Base-by-base conservation (phyloP, 163 green algal species). In the Prototheca stagnorum region DNA sequence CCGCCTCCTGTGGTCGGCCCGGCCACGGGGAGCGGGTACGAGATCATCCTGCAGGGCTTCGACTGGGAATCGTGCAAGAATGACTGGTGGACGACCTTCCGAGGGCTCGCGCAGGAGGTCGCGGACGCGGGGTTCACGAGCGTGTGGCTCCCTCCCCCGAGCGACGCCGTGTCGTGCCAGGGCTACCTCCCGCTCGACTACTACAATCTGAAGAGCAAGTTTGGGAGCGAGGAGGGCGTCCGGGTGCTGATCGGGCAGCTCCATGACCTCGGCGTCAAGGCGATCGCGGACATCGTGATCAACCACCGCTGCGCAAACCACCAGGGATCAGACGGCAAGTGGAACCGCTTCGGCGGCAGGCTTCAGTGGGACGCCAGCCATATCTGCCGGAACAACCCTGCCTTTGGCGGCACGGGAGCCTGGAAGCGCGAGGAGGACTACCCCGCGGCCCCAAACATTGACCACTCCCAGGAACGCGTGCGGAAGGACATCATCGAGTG, bases 241-340 rank as follows among this genome's bases (percentile, higher is more conserved):
- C 68, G 77, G 23, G 65, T 82, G 19, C 48, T 80, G 16, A 85
- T 95, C 45, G 19, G 35, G 0, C 25, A 37, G n/a, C 70, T 90
- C 45, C 73, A 92, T 47, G 67, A 81, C 21, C 39, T 84, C 46
- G 65, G 70, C 39, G 64, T 95, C 53, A 88, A 88, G 52, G 73
- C 74, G 37, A 74, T 97, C 9, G 82, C 82, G 3, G 91, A 98
- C 71, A 93, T 96, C 35, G 91, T 99, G 21, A 89, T 99, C 72
- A 99, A 99, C 75, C 91, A 99, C 59, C 70, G 89, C 35, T 95
- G 77, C 57, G 82, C 74, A 17, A 62, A 83, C 59, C 57, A 64
- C 27, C 76, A 92, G 76, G 67, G 75, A 35, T 57, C 68, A 17
- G 67, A 81, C 48, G 82, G 84, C 53, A 84, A 86, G 67, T 95